Percentiles rank a stretch among this genome's conserved stretches.
phyloP scores from a whole-genome alignment of 768 basidiomycete genomes.

The Hypholoma fasciculare region DNA sequence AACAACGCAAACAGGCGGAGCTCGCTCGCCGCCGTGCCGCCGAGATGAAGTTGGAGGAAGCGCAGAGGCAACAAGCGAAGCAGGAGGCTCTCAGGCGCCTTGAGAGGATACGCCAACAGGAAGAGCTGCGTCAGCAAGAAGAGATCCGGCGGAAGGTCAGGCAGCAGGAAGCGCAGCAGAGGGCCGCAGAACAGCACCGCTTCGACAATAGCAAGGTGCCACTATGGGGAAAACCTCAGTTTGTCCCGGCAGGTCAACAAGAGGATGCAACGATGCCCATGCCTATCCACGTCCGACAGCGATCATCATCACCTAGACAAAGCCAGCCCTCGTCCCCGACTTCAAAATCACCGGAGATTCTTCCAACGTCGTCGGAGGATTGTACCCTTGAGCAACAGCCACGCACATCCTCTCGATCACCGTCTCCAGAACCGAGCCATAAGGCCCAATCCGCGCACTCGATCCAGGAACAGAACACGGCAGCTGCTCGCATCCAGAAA shows the following conservation, averaged over 20 bases:
- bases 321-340: background rate
- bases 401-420: constrained; percentile 9
- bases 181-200: constrained; percentile 11
- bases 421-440: constrained; percentile 11
- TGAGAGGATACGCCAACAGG: constrained; percentile 5
- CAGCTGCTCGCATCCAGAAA: constrained; percentile 49
- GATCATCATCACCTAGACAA: background rate
- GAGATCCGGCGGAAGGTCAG: constrained; percentile 10
- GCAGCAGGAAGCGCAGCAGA: constrained; percentile 8
- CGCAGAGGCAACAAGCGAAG: background rate
- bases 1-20: background rate
- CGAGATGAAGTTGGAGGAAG: background rate
- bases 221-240: background rate
- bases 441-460: background rate
- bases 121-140: constrained; percentile 21
- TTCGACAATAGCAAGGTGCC: background rate
- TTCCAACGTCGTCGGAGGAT: constrained; percentile 2
- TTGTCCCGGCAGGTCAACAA: background rate
- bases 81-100: too few species aligned
- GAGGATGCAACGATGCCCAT: constrained; percentile 6
- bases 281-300: constrained; percentile 9
- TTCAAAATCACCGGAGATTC: constrained; percentile 3
- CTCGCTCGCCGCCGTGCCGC: background rate
- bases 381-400: too few species aligned
- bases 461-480: constrained; percentile 32